Conservation (phyloP, 306 rosid species). For the Ochetophila trinervis region DNA sequence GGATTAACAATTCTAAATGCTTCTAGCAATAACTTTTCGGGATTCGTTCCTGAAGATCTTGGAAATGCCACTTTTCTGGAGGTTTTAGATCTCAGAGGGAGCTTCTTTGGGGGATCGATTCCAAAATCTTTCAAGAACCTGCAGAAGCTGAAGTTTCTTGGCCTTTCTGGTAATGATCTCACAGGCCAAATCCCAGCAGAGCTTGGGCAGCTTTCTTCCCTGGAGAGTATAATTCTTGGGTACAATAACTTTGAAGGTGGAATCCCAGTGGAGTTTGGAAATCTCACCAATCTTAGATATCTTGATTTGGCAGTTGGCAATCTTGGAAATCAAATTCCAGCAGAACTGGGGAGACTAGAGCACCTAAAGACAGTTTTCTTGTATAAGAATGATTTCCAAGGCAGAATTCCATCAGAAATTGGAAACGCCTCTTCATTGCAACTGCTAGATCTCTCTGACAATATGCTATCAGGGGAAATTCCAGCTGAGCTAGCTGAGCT, state of each 20-base stretch:
- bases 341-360: conserved; percentile 56
- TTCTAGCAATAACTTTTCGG: conserved; percentile 80
- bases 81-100: conserved; percentile 84
- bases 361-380: conserved; percentile 66
- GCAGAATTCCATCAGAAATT: conserved; percentile 53
- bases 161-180: conserved; percentile 87
- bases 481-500: conserved; percentile 62
- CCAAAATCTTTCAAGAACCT: conserved; percentile 59
- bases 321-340: conserved; percentile 78
- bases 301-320: conserved; percentile 88
- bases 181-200: conserved; percentile 70
- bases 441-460: conserved; percentile 79
- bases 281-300: conserved; percentile 71
- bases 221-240: conserved; percentile 76
- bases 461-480: conserved; percentile 64
- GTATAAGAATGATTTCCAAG: conserved; percentile 66
- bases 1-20: conserved; percentile 49
- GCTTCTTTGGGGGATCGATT: conserved; percentile 68
- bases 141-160: conserved; percentile 83
- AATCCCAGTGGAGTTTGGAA: conserved; percentile 74
- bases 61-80: conserved; percentile 70
- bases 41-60: conserved; percentile 65
- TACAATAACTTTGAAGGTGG: conserved; percentile 80
- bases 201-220: conserved; percentile 64
- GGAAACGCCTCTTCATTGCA: conserved; percentile 52